Conservation (phyloP, 768 basidiomycete species). For the Neoboletus subvelutipes region DNA sequence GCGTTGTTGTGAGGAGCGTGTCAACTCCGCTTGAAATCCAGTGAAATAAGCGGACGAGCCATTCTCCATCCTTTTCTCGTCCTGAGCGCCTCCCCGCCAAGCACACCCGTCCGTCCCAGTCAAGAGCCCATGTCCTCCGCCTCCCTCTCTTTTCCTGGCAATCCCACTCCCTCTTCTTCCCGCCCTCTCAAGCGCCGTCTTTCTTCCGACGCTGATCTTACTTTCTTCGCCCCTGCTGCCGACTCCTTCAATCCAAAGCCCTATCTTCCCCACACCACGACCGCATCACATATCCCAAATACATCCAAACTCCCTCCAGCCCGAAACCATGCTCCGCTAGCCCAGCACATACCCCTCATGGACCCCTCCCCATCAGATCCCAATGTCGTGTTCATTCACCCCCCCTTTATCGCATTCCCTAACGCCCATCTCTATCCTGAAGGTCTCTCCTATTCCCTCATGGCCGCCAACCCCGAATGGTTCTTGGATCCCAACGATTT, state of each 20-base stretch:
- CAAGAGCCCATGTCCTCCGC: slow-evolving; percentile 24
- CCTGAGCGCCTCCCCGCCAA: slow-evolving; percentile 1
- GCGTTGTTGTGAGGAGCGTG: slow-evolving; percentile 38
- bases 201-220: slow-evolving; percentile 44
- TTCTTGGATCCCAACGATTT: slow-evolving; percentile 74
- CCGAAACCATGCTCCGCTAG: slow-evolving; percentile 36
- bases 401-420: slow-evolving; percentile 71
- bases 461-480: slow-evolving; percentile 80
- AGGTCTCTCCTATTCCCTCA: slow-evolving; percentile 65
- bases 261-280: slow-evolving; percentile 45
- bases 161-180: slow-evolving; percentile 20
- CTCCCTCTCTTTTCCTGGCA: slow-evolving; percentile 26
- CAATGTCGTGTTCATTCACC: slow-evolving; percentile 66
- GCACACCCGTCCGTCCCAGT: background rate
- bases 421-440: slow-evolving; percentile 58
- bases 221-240: slow-evolving; percentile 64
- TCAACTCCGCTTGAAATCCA: slow-evolving; percentile 44
- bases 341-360: slow-evolving; percentile 52
- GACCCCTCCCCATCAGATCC: slow-evolving; percentile 71
- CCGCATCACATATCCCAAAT: slow-evolving; percentile 18
- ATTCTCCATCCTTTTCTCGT: slow-evolving; percentile 17
- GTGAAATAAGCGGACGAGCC: slow-evolving; percentile 24
- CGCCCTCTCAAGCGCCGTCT: slow-evolving; percentile 50
- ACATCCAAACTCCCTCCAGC: slow-evolving; percentile 29
- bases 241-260: slow-evolving; percentile 66